Evolutionary conservation across 768 basidiomycete genomes (phyloP), one percentile per base, ranked within the genome.

Genomic region (Lyophyllum shimeji): DNA sequence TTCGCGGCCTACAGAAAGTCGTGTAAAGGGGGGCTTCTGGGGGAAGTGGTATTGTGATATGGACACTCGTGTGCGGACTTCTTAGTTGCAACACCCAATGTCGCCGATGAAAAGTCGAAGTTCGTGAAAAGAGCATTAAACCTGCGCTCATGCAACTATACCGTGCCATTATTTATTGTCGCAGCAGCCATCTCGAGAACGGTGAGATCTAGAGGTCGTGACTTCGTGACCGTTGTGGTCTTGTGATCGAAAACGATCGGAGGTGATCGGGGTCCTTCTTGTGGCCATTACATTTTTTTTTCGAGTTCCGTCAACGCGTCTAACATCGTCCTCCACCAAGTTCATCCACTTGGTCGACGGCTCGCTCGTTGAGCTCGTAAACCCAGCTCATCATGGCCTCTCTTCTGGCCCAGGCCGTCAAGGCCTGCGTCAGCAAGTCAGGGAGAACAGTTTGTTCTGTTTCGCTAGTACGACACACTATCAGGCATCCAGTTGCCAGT

Each of bases 381-480:
- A 20, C 31, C n/a, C 29, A 60, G 59, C 62, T 61, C 56, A 50
- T 34, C 11, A 69, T 69, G 68, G 65, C 62, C 50, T 62, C 61
- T 12, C 47, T 60, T 20, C 50, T 65, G 50, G 59, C 62, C 23
- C 61, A 53, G 67, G 64, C 55, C 27, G 44, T 60, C 15, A 66
- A 61, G 55, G 53, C 58, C 57, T 59, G 64, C 47, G 50, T 56
- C 21, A 39, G 23, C 15, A 53, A 40, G 40, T 55, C 60, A 48
- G 55, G 59, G 43, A 53, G 59, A 61, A 47, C 60, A 55, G 59
- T 60, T 59, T 31, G 56, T 42, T 63, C 67, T 65, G 62, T 60
- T 57, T 61, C 62, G 31, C 53, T 65, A 33, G 44, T 63, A 17
- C 63, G 58, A 13, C 66, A 61, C 52, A 60, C 65, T 17, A 66